Conservation (phyloP, 129 eudicot species). For the Arctium lappa region DNA sequence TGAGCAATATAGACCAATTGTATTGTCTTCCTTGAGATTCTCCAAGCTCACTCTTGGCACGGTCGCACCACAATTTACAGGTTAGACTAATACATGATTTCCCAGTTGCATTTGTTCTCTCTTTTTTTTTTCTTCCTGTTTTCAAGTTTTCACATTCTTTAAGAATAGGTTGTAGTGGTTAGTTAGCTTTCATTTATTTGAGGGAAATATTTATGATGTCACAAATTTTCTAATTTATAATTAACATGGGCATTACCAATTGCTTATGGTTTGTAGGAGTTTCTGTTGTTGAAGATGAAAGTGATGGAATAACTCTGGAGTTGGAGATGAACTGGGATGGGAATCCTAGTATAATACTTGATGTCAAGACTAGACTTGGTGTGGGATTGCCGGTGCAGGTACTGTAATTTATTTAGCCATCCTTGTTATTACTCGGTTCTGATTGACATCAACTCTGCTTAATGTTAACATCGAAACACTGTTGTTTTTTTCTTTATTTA, state of each 20-base stretch:
- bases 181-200: background rate
- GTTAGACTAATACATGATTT: slow-evolving; percentile 30
- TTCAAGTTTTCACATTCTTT: background rate
- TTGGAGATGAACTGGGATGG: slow-evolving; percentile 98
- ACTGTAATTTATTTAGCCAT: slow-evolving; percentile 9
- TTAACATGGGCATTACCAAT: background rate
- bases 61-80: slow-evolving; percentile 97
- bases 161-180: background rate
- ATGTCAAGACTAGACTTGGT: slow-evolving; percentile 89
- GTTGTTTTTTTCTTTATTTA: background rate
- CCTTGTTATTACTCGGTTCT: background rate
- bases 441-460: background rate
- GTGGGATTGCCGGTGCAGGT: slow-evolving; percentile 96
- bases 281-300: slow-evolving; percentile 69
- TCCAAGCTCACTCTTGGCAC: slow-evolving; percentile 91
- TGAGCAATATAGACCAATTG: slow-evolving; percentile 81
- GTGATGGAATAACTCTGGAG: slow-evolving; percentile 88
- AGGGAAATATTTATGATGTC: background rate
- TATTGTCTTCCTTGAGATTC: slow-evolving; percentile 78
- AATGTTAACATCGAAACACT: background rate
- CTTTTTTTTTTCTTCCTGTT: background rate
- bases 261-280: slow-evolving; percentile 45
- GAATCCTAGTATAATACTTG: slow-evolving; percentile 88
- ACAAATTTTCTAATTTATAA: background rate
- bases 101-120: background rate